Conservation (phyloP, 305 asterid species). For the Euphrasia arctica region DNA sequence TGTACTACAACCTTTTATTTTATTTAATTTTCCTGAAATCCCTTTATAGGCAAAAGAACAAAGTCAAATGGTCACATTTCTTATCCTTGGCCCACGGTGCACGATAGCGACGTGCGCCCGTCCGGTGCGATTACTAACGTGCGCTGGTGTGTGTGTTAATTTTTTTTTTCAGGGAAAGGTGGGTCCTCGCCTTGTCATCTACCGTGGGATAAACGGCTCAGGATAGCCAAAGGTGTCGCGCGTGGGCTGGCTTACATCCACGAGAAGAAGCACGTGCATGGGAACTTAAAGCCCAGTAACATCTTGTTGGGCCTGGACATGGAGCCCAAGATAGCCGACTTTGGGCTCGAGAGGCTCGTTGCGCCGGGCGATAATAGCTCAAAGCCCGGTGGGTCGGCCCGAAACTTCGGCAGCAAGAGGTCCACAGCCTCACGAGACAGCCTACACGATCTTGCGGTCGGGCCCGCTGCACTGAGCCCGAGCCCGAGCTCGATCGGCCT, state of each 20-base stretch:
- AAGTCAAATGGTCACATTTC: constrained; percentile 44
- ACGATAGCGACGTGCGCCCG: constrained; percentile 24
- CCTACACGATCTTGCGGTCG: constrained; percentile 47
- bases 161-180: constrained; percentile 49
- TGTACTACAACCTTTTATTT: constrained; percentile 30
- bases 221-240: constrained; percentile 85
- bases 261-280: constrained; percentile 91
- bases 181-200: constrained; percentile 82
- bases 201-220: constrained; percentile 76
- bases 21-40: not conserved
- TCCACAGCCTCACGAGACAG: constrained; percentile 77
- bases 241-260: constrained; percentile 83
- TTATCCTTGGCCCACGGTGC: constrained; percentile 28
- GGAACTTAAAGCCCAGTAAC: constrained; percentile 82
- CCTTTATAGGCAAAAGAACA: constrained; percentile 24
- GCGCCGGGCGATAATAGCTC: constrained; percentile 47
- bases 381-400: constrained; percentile 58
- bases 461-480: constrained; percentile 63
- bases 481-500: constrained; percentile 57
- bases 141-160: constrained; percentile 1
- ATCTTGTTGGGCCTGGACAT: constrained; percentile 59
- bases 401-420: constrained; percentile 74
- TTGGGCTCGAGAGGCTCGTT: constrained; percentile 76
- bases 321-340: constrained; percentile 91
- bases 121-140: constrained; percentile 22